A percentile compares a stretch with the other conserved stretches of the same genome.
Evolutionary conservation across 2,329 filamentous ascomycete species (phyloP).

Genomic region (Bimuria novae-zelandiae): DNA sequence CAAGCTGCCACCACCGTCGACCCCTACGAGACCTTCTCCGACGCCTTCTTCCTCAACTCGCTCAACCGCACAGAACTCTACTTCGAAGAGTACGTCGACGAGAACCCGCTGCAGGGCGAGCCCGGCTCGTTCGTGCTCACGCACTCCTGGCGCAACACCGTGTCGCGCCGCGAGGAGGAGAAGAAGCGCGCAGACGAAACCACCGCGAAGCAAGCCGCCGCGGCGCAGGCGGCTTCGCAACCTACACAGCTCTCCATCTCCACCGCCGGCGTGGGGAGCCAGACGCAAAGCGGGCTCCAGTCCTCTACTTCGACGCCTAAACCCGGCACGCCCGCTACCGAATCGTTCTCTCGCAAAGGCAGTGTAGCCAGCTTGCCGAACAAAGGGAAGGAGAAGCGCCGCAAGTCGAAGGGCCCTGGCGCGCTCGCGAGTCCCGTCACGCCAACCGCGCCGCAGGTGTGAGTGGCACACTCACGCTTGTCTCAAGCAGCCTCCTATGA

Average conservation of each 20-base stretch:
- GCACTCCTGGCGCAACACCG: slow-evolving; percentile 28
- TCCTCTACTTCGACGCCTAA: slow-evolving; percentile 19
- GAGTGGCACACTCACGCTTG: no score
- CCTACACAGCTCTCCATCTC: slow-evolving; percentile 1
- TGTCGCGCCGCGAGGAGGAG: slow-evolving; percentile 46
- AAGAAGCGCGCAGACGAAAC: slow-evolving; percentile 20
- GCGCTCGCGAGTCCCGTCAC: slow-evolving; percentile 39
- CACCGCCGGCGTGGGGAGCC: slow-evolving; percentile 2
- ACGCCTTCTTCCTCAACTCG: slow-evolving; percentile 50
- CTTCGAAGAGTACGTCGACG: slow-evolving; percentile 67
- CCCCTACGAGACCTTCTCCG: slow-evolving; percentile 22
- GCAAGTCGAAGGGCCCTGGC: slow-evolving; percentile 43
- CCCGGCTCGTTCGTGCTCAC: slow-evolving; percentile 65
- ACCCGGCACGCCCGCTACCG: slow-evolving; percentile 12
- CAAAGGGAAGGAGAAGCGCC: slow-evolving; percentile 35
- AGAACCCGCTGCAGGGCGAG: slow-evolving; percentile 65
- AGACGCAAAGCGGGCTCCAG: slow-evolving; percentile 4
- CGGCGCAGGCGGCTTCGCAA: slow-evolving; percentile 11
- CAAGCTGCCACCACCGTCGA: slow-evolving; percentile 23
- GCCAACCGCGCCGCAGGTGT: slow-evolving; percentile 21
- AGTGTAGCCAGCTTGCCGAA: slow-evolving; percentile 34
- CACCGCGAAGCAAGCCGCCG: slow-evolving; percentile 15
- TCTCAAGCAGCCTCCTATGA: background rate
- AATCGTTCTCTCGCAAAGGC: slow-evolving; percentile 28
- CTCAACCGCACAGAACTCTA: slow-evolving; percentile 58